Base-by-base conservation (phyloP, 2,329 filamentous ascomycete species). In the Fulvia fulva region DNA sequence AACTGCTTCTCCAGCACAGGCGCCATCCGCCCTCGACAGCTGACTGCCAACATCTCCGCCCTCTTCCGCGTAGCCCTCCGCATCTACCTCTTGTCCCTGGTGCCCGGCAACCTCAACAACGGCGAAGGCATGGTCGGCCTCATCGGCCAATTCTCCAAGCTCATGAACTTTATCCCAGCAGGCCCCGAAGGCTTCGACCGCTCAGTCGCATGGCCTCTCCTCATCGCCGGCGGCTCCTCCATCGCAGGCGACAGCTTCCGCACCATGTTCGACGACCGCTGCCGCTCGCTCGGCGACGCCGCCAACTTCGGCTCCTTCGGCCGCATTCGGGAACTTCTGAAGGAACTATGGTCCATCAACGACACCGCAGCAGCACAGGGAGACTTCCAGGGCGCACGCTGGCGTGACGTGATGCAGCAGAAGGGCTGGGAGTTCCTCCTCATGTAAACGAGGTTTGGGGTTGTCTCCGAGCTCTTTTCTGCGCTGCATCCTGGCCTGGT, bases 51-150 rank as follows among this genome's bases (percentile, higher is more conserved):
- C 79, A 91, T 97, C 75, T 96, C 91, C 0, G 83, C 87, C 43
- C 86, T 95, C 45, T 99, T 96, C 84, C 90, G 93, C 68, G 80
- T 96, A 55, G 93, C 93, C 1, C 92, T 93, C 2, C 88, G 93
- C 70, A 91, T 99, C 77, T 97, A 97, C 76, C 86, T 97, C n/a
- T 96, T 91, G 85, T 92, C 90, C 71, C 81, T 99, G 34, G 90
- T 97, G 0, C 93, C 93, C 0, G 91, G 91, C 57, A 94, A 93
- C 76, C 86, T 87, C 67, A 88, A 89, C 50, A 82, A 81, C 57
- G 87, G 94, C 68, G 79, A 80, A 8, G 90, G 87, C 72, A 92
- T 87, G 69, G 80, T 88, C 68, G 87, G 87, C 64, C 82, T 97
- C 23, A 85, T 97, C 44, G 83, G 88, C 60, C 89, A 90, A 68